These are phyloP conservation scores for Macrocybe sp. DNA, from an alignment of 1,284 basidiomycete genomes.

Conservation along the genomic window DNA sequence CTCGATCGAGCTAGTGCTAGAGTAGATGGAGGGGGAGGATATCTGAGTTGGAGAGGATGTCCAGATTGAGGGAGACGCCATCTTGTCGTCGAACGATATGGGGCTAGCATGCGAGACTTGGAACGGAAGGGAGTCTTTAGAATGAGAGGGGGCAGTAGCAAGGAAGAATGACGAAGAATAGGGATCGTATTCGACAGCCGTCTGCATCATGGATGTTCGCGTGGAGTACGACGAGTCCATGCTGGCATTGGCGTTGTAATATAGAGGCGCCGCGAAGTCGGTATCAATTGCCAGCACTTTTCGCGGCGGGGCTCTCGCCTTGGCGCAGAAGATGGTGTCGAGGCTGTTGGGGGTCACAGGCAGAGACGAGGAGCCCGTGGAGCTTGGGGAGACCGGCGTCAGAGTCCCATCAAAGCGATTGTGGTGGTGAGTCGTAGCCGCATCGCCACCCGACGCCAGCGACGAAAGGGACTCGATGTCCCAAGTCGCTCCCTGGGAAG, in stretches of 20 bases:
- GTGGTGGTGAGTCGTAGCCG: not conserved
- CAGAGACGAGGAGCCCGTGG: constrained; percentile 37
- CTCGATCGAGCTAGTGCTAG: constrained; percentile 28
- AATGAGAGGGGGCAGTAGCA: constrained; percentile 36
- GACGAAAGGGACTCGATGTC: constrained; percentile 19
- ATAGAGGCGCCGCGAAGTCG: constrained; percentile 40
- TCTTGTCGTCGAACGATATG: constrained; percentile 36
- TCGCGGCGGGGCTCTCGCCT: constrained; percentile 26
- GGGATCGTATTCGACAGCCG: constrained; percentile 58
- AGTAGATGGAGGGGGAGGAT: constrained; percentile 35
- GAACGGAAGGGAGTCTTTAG: constrained; percentile 34
- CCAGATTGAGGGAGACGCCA: constrained; percentile 40
- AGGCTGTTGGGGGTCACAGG: constrained; percentile 48
- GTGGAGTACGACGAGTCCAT: constrained; percentile 47
- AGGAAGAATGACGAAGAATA: constrained; percentile 52
- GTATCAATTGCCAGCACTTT: constrained; percentile 59
- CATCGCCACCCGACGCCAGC: constrained; percentile 15
- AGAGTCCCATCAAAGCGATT: constrained; percentile 13
- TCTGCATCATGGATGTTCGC: constrained; percentile 62
- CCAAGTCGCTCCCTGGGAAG: constrained; percentile 18
- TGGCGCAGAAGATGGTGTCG: constrained; percentile 35
- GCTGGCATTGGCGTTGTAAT: constrained; percentile 44
- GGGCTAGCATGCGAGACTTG: constrained; percentile 30
- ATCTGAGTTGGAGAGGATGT: constrained; percentile 31
- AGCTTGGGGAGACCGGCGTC: constrained; percentile 31